Percentiles rank a stretch among this genome's conserved stretches.
Evolutionary conservation across 139 green algal species (phyloP).

Genomic region (Chlorella sp.): DNA sequence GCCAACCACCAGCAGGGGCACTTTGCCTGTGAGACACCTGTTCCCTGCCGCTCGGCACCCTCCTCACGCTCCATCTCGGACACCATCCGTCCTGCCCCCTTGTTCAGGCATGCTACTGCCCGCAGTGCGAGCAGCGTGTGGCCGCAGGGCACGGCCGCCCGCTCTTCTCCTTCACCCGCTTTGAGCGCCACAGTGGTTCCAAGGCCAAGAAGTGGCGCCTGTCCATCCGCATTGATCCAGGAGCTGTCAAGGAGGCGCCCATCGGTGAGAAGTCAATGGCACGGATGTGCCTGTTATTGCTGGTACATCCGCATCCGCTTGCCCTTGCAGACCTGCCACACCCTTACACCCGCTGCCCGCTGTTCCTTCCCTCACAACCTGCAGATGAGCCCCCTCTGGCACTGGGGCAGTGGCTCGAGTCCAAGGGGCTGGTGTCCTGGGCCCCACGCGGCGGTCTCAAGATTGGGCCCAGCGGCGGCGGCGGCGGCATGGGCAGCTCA

Average conservation of each 20-base stretch:
- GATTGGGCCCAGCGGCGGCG: constrained; percentile 29
- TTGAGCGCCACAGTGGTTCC: constrained; percentile 40
- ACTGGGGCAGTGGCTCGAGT: constrained; percentile 42
- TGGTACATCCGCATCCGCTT: no score
- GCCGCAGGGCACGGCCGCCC: constrained; percentile 30
- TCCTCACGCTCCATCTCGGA: background rate
- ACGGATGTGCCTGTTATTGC: no score
- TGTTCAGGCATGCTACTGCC: background rate
- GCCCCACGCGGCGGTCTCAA: constrained; percentile 22
- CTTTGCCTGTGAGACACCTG: no score
- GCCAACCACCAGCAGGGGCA: background rate
- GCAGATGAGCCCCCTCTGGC: constrained; percentile 31
- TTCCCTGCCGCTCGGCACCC: no score
- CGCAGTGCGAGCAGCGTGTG: constrained; percentile 30
- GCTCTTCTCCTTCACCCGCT: constrained; percentile 48
- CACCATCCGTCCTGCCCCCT: background rate
- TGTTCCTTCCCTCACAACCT: background rate
- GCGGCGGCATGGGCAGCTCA: constrained; percentile 19
- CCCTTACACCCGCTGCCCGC: background rate
- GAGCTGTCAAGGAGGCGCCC: constrained; percentile 26
- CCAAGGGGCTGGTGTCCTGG: constrained; percentile 21
- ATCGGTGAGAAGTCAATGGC: background rate
- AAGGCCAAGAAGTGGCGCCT: constrained; percentile 50
- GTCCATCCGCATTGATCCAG: constrained; percentile 37
- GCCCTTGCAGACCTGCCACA: background rate